Evolutionary conservation across 352 stramenopile genomes (phyloP), one percentile per base, ranked within the genome.

Genomic region (Globisporangium paddicum): DNA sequence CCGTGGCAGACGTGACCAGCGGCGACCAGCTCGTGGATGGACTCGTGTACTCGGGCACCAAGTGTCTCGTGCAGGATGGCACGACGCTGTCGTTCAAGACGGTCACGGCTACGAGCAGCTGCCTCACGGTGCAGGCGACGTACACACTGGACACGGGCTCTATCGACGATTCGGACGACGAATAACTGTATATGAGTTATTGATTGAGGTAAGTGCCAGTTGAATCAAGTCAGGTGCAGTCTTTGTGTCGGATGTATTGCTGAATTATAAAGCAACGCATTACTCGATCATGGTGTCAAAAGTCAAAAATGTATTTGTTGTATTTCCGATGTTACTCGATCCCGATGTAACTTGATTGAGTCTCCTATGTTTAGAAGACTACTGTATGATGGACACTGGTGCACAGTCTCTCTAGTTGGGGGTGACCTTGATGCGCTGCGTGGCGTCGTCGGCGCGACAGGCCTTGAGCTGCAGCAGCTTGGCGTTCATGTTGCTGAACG

Each of bases 391-490:
- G n/a, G n/a, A 23, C 6, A 26, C 18, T 46, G n/a, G 1, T 6
- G 21, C 14, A 50, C 23, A n/a, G n/a, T n/a, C n/a, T n/a, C n/a
- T n/a, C 45, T 71, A 77, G 2, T 63, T 67, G 14, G 35, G 54
- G 18, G 70, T 63, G 32, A 75, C 44, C 19, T 45, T 55, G 30
- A 79, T 73, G 49, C 64, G 73, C 67, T 85, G 77, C 41, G 75
- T 76, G 44, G 64, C 52, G 60, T 83, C 75, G 35, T 50, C 57
- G 14, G 26, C 32, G 28, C 75, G 64, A 65, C 77, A 87, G 30
- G 26, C 64, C 65, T 83, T 85, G 38, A 87, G 68, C 55, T 80
- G 64, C 41, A 83, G 42, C 16, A 79, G 35, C 53, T 82, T 83
- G 46, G 67, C 62, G 55, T 28, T 71, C 11, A 74, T 57, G 55